Evolutionary conservation across 768 basidiomycete genomes (phyloP).

Genomic region (Phallus indusiatus): DNA sequence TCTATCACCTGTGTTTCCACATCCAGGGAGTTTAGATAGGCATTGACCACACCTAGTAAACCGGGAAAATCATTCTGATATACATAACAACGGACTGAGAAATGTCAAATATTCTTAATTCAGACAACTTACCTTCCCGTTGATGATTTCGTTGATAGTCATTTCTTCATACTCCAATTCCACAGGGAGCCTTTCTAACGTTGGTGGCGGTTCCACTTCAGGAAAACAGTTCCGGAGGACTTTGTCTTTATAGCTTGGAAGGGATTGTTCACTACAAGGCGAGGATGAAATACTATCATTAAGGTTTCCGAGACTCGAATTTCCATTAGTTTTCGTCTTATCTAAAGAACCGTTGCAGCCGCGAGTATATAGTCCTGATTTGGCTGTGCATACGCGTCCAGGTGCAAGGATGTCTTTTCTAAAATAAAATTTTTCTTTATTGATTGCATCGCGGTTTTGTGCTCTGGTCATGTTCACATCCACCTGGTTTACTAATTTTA

Average conservation of each 20-base stretch:
- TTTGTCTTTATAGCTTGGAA: conserved; percentile 40
- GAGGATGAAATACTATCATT: not conserved
- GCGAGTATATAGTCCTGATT: conserved; percentile 14
- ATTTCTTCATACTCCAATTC: conserved; percentile 89
- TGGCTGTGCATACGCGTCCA: conserved; percentile 20
- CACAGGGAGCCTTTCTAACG: conserved; percentile 34
- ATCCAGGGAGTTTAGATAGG: conserved; percentile 83
- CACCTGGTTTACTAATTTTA: conserved; percentile 44
- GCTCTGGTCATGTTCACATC: conserved; percentile 95
- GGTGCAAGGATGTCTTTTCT: conserved; percentile 72
- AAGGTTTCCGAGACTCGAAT: not conserved
- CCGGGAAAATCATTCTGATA: conserved; percentile 73
- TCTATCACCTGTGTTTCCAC: conserved; percentile 48
- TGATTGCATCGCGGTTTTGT: conserved; percentile 72
- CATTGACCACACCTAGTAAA: conserved; percentile 67
- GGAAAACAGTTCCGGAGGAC: conserved; percentile 68
- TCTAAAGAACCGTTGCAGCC: not conserved
- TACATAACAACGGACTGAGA: conserved; percentile 10
- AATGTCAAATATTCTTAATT: not conserved
- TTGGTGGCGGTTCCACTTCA: conserved; percentile 41
- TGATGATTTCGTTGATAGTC: conserved; percentile 87
- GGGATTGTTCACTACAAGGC: not conserved
- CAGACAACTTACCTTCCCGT: conserved; percentile 59
- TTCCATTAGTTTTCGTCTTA: not conserved
- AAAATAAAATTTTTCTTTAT: conserved; percentile 77